phyloP scores from a whole-genome alignment of 192 early-diverging fungal genomes.

The Tieghemiomyces parasiticus region DNA sequence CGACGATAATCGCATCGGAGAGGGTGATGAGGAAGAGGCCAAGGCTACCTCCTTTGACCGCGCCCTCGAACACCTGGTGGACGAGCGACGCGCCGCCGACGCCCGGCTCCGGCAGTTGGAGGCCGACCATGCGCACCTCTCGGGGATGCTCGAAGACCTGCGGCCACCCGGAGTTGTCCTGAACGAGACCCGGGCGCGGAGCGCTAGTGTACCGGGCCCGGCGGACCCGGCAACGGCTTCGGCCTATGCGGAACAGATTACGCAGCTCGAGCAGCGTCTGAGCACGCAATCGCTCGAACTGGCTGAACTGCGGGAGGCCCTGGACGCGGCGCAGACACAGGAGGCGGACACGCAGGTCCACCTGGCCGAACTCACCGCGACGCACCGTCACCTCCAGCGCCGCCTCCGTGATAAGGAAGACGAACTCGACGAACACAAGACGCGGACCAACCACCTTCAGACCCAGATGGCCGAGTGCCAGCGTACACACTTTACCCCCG shows the following conservation, averaged over 20 bases:
- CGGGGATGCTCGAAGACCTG: too few species aligned
- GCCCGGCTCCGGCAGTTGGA: too few species aligned
- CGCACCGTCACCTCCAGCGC: neutral
- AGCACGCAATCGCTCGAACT: conserved; percentile 3
- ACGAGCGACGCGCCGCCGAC: too few species aligned
- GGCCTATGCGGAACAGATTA: neutral
- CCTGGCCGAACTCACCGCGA: neutral
- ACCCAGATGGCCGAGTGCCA: conserved; percentile 3
- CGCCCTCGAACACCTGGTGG: too few species aligned
- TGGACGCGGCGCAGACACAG: neutral
- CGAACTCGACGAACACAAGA: conserved; percentile 1
- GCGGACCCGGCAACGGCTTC: too few species aligned
- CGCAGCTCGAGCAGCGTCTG: neutral
- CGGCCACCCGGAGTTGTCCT: too few species aligned
- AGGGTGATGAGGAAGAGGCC: too few species aligned
- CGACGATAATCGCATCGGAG: too few species aligned
- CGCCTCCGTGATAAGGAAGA: conserved; percentile 8
- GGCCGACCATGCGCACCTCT: too few species aligned
- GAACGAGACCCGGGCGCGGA: too few species aligned
- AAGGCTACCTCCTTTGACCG: too few species aligned
- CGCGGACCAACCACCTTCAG: neutral
- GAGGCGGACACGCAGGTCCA: neutral
- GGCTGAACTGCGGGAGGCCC: conserved; percentile 3
- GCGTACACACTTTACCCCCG: conserved; percentile 5
- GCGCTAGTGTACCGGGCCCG: too few species aligned